Conservation (phyloP, 768 basidiomycete genomes). For the Steccherinum ochraceum region DNA sequence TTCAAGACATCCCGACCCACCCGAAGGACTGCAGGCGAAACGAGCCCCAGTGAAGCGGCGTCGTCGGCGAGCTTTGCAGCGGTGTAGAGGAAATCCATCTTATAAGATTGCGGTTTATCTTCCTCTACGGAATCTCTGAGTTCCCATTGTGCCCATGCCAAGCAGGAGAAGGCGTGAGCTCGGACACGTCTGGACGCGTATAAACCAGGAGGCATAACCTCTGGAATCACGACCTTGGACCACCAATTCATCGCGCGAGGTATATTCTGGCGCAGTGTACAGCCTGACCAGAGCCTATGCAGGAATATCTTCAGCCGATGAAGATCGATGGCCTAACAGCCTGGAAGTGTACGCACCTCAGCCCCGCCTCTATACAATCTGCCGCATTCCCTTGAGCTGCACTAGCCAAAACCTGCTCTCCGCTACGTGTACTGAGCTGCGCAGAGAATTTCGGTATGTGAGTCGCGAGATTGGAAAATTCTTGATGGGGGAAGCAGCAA, state of each 20-base stretch:
- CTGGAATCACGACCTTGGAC: background rate
- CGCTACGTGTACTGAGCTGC: too few relatives aligned
- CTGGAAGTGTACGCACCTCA: background rate
- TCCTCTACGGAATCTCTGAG: background rate
- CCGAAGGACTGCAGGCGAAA: too few relatives aligned
- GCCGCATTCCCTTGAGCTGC: background rate
- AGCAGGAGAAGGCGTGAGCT: background rate
- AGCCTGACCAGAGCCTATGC: too few relatives aligned
- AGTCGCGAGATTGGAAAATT: too few relatives aligned
- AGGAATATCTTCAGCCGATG: too few relatives aligned
- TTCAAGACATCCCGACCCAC: too few relatives aligned
- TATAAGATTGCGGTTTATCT: background rate
- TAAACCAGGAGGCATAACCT: background rate
- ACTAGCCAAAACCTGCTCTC: background rate
- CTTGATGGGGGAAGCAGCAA: too few relatives aligned
- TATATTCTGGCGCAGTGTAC: background rate
- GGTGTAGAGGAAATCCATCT: slow-evolving; percentile 4
- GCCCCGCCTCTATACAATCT: background rate
- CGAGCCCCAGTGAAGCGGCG: slow-evolving; percentile 4
- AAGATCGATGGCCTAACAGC: background rate
- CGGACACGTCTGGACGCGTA: background rate
- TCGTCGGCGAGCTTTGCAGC: slow-evolving; percentile 8
- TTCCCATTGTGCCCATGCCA: background rate
- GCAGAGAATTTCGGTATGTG: too few relatives aligned
- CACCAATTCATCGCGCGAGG: background rate